phyloP scores from a whole-genome alignment of 2,329 filamentous ascomycete genomes.

The Colletotrichum salicis region DNA sequence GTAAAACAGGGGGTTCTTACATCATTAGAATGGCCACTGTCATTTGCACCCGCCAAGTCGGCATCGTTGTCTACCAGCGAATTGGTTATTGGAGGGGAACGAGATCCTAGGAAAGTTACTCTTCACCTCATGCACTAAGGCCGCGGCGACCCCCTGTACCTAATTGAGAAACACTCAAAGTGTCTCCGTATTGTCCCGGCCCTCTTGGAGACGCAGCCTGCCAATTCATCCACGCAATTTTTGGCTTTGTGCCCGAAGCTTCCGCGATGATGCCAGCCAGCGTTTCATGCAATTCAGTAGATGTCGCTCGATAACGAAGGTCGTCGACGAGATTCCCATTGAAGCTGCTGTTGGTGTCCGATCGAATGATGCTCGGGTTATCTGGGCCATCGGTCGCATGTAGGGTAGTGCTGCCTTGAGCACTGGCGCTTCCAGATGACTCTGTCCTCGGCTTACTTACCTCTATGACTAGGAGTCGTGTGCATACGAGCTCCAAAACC shows the following conservation, averaged over 20 bases:
- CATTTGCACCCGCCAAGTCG: neutral
- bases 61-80: fast-evolving
- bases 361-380: neutral
- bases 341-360: neutral
- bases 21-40: neutral
- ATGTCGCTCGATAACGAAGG: neutral
- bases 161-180: neutral
- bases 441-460: neutral
- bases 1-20: neutral
- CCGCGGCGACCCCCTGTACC: neutral
- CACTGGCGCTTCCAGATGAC: neutral
- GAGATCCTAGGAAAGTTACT: slow-evolving; percentile 12
- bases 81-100: slow-evolving; percentile 1
- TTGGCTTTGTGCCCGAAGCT: fast-evolving
- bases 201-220: neutral
- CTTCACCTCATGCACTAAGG: neutral
- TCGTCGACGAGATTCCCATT: neutral
- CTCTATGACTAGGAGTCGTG: neutral
- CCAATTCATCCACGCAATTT: neutral
- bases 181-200: neutral
- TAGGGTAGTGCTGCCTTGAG: neutral
- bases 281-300: neutral
- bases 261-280: neutral
- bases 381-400: neutral
- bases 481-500: neutral